Conservation (phyloP, 2,329 filamentous ascomycete genomes). For the Coccinonectria pachysandricola region DNA sequence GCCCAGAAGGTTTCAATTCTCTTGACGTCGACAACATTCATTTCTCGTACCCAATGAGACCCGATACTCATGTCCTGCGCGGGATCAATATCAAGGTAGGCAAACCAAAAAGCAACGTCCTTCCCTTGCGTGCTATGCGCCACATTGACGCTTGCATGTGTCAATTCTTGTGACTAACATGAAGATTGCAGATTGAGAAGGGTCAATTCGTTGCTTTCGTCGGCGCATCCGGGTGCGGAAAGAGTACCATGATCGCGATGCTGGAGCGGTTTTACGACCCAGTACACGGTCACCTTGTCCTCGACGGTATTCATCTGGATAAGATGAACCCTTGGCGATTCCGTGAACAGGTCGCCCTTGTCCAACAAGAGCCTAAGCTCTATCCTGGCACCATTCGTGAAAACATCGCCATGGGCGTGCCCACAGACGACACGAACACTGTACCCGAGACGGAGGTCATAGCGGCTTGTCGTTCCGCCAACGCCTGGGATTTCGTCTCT, state of each 20-base stretch:
- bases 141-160: too few relatives aligned
- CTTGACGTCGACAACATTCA: constrained; percentile 42
- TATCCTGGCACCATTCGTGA: constrained; percentile 71
- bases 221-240: constrained; percentile 38
- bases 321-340: constrained; percentile 34
- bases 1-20: constrained; percentile 14
- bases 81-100: constrained; percentile 19
- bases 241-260: constrained; percentile 46
- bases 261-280: constrained; percentile 33
- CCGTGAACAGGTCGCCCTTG: constrained; percentile 38
- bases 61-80: constrained; percentile 26
- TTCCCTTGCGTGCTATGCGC: too few relatives aligned
- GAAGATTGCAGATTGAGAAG: constrained; percentile 28
- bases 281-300: constrained; percentile 30
- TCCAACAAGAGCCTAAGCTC: constrained; percentile 50
- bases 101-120: too few relatives aligned
- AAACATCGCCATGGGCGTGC: constrained; percentile 45
- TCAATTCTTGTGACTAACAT: too few relatives aligned
- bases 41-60: constrained; percentile 49
- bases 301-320: constrained; percentile 11
- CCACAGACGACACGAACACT: neutral
- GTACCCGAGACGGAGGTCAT: too few relatives aligned
- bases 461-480: neutral
- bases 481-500: neutral
- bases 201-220: constrained; percentile 43